Evolutionary conservation across 345 rosid species (phyloP).

Genomic region (Arabis hirsuta): DNA sequence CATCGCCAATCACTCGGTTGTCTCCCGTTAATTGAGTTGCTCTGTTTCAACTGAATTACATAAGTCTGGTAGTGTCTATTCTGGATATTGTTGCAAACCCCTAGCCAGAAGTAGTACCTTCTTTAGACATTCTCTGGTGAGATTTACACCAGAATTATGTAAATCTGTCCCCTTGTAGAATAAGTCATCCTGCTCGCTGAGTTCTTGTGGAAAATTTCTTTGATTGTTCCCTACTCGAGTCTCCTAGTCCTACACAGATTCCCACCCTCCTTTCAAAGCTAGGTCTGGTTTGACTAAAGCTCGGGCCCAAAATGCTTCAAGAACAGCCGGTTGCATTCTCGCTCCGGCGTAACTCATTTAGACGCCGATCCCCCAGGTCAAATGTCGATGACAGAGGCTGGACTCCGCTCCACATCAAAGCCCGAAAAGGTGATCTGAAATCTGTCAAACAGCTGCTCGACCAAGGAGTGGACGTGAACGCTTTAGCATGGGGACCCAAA

Average conservation of each 20-base stretch:
- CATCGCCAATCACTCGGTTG: slow-evolving; percentile 73
- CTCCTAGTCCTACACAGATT: slow-evolving; percentile 17
- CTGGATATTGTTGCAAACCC: slow-evolving; percentile 14
- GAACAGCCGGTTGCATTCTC: slow-evolving; percentile 51
- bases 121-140: slow-evolving; percentile 26
- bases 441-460: slow-evolving; percentile 76
- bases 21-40: slow-evolving; percentile 56
- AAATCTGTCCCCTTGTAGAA: slow-evolving; percentile 15
- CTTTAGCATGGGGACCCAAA: slow-evolving; percentile 87
- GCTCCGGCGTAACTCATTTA: slow-evolving; percentile 62
- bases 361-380: slow-evolving; percentile 57
- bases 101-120: slow-evolving; percentile 23
- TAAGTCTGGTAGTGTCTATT: slow-evolving; percentile 27
- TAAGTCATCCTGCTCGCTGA: slow-evolving; percentile 16
- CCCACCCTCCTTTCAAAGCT: slow-evolving; percentile 16
- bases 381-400: slow-evolving; percentile 86
- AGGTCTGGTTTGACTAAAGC: slow-evolving; percentile 8
- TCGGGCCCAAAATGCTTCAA: slow-evolving; percentile 52
- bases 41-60: slow-evolving; percentile 26
- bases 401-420: slow-evolving; percentile 84
- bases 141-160: slow-evolving; percentile 32
- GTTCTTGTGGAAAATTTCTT: slow-evolving; percentile 11
- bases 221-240: neutral
- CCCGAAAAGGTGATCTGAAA: slow-evolving; percentile 84
- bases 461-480: slow-evolving; percentile 84